Base-by-base conservation (phyloP, 164 flowering plant species). In the Liquidambar formosana region DNA sequence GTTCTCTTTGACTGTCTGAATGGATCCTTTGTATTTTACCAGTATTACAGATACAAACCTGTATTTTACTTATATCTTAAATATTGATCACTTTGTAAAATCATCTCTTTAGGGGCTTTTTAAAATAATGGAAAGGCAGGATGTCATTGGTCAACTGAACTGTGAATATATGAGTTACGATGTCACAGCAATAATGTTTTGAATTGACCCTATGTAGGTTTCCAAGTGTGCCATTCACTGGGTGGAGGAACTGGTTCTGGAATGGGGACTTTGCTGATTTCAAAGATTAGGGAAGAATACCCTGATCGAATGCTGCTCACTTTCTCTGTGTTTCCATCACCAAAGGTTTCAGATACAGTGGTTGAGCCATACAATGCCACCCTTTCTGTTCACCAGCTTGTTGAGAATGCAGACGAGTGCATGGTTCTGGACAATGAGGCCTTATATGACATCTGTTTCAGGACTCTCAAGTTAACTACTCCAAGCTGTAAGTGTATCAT, bases 381-480 rank as follows among this genome's bases (percentile, higher is more conserved):
- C 47, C 73, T 75, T 43, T 75, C 77, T 15, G 77, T 75, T 43
- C 77, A 75, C 56, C 77, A 69, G 57, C 62, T 75, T 25, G 71
- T 62, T 19, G 74, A 75, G 65, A 71, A 48, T 66, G 78, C 78
- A 46, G 74, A 75, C 57, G 73, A 75, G 66, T 75, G 77, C 44
- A 75, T 75, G 77, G 77, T 75, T 45, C 53, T 75, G 53, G 77
- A 75, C 63, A 75, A 75, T 54, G 77, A 75, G 58, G 77, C 77
- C 62, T 48, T 75, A n/a, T 70, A 75, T 23, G 77, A 70, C 47
- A 75, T 75, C 48, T 69, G 73, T 53, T 75, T 75, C 73, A 69
- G 77, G 59, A 75, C 73, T 43, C 77, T 75, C 25, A 75, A 75
- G 73, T 25, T 75, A 5, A 75, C 73, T 19, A 75, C 77, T 44